phyloP scores from a whole-genome alignment of 768 basidiomycete genomes.

The Sistotremastrum suecicum region DNA sequence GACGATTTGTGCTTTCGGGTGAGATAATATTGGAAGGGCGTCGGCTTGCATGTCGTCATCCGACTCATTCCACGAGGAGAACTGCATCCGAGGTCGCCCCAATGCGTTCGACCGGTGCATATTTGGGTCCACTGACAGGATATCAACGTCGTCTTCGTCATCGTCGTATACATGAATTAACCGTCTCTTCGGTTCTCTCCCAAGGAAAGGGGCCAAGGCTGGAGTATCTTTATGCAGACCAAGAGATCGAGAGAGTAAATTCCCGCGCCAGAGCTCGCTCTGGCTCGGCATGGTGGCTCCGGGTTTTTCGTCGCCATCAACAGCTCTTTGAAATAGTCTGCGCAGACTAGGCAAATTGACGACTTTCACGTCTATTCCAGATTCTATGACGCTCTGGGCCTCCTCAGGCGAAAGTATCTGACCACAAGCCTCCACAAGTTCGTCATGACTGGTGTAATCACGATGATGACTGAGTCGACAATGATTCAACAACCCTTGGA shows the following conservation, averaged over 20 bases:
- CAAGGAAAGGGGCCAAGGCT: slow-evolving; percentile 36
- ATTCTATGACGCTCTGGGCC: slow-evolving; percentile 18
- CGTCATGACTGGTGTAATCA: slow-evolving; percentile 37
- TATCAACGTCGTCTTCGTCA: slow-evolving; percentile 20
- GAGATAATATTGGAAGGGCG: no score
- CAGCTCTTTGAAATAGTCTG: slow-evolving; percentile 35
- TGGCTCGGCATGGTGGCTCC: slow-evolving; percentile 1
- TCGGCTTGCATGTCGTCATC: not conserved
- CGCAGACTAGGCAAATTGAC: slow-evolving; percentile 30
- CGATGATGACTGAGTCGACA: slow-evolving; percentile 33
- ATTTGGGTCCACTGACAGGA: slow-evolving; percentile 12
- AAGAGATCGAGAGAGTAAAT: slow-evolving; percentile 30
- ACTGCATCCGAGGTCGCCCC: not conserved
- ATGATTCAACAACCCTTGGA: slow-evolving; percentile 40
- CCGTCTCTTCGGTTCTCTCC: slow-evolving; percentile 27
- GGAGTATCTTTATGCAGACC: slow-evolving; percentile 38
- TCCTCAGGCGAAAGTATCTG: slow-evolving; percentile 20
- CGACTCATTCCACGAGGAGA: not conserved
- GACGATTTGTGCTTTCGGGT: no score
- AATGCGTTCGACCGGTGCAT: not conserved
- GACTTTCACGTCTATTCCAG: slow-evolving; percentile 27
- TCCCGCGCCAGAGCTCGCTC: slow-evolving; percentile 6
- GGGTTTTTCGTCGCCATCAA: slow-evolving; percentile 17
- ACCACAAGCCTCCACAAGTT: slow-evolving; percentile 33
- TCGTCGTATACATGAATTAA: slow-evolving; percentile 23